Percentiles rank a stretch among this genome's conserved stretches.
Conservation (phyloP, 371 early-diverging fungal genomes). For the Mucor lusitanicus region DNA sequence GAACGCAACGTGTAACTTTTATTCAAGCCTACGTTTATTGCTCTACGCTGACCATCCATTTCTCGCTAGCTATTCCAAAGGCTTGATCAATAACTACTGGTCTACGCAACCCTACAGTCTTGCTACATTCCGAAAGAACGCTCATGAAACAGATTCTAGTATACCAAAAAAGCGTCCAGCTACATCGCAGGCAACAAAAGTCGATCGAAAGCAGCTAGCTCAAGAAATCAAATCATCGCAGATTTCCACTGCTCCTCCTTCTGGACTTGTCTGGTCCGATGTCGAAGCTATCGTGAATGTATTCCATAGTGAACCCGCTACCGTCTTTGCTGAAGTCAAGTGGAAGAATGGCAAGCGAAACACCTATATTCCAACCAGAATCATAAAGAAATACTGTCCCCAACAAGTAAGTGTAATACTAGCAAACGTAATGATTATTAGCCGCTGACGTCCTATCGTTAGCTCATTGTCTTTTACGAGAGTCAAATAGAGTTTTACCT, state of each 20-base stretch:
- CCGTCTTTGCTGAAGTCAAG: constrained; percentile 21
- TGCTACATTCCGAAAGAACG: background rate
- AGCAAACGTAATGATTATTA: background rate
- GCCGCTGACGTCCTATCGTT: background rate
- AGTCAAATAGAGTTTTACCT: background rate
- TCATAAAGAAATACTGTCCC: constrained; percentile 10
- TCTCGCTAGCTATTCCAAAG: constrained; percentile 9
- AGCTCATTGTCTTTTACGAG: background rate
- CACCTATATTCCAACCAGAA: constrained; percentile 20
- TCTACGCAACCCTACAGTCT: constrained; percentile 5
- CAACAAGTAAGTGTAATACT: constrained; percentile 7
- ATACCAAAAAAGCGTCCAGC: background rate
- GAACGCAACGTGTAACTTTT: constrained; percentile 27
- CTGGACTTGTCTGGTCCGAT: constrained; percentile 17
- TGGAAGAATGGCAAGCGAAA: constrained; percentile 4
- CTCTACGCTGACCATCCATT: background rate
- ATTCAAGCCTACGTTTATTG: background rate
- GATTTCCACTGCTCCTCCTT: constrained; percentile 15
- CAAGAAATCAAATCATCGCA: constrained; percentile 2
- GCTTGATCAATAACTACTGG: constrained; percentile 14
- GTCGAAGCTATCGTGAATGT: constrained; percentile 15
- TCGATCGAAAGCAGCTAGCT: background rate
- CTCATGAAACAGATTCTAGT: background rate
- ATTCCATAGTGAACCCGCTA: constrained; percentile 2
- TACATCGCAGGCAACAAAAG: background rate